Evolutionary conservation across 106 monocot species (phyloP).

Genomic region (Ottelia alismoides): DNA sequence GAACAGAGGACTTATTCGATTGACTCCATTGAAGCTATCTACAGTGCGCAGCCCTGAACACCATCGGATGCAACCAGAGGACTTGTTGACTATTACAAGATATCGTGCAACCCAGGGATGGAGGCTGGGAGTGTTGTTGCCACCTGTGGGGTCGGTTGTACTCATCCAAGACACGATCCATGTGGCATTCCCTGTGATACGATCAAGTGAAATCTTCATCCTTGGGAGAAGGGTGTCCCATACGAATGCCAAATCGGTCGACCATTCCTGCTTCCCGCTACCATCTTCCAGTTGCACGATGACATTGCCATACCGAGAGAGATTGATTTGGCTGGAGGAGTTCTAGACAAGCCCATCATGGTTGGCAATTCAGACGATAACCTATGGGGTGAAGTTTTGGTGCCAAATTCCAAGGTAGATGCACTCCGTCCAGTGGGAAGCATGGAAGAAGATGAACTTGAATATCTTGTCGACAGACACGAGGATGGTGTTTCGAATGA

Average conservation of each 20-base stretch:
- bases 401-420: background rate
- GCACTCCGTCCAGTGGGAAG: background rate
- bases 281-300: background rate
- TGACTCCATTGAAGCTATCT: constrained; percentile 32
- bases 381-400: background rate
- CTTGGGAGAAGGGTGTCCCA: constrained; percentile 3
- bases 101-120: background rate
- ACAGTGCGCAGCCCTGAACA: constrained; percentile 50
- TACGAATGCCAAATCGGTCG: background rate
- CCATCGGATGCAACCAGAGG: constrained; percentile 18
- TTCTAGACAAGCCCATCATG: background rate
- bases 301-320: background rate
- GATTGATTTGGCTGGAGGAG: background rate
- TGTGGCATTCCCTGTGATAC: background rate
- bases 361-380: background rate
- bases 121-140: constrained; percentile 33
- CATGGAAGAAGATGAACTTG: background rate
- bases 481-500: background rate
- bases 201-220: constrained; percentile 9
- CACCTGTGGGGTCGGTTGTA: constrained; percentile 29
- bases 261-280: background rate
- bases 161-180: constrained; percentile 33
- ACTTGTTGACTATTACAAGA: constrained; percentile 4
- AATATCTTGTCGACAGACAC: background rate
- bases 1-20: background rate